Percentiles rank a stretch among this genome's conserved stretches.
Conservation (phyloP, 352 stramenopile genomes). For the Pythium dissotocum region DNA sequence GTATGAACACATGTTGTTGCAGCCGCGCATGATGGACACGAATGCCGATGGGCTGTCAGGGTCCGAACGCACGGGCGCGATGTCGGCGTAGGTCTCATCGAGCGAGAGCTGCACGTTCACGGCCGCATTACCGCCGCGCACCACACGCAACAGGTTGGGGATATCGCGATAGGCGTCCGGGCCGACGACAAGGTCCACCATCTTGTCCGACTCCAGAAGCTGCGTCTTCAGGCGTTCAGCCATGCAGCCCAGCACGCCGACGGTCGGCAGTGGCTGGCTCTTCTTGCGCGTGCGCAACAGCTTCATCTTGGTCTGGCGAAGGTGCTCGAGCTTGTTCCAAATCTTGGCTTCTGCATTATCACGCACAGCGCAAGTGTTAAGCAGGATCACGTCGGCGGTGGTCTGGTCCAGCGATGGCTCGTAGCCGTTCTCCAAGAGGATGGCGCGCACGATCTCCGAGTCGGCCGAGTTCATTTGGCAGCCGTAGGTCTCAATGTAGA, state of each 20-base stretch:
- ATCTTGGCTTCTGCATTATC: constrained; percentile 98
- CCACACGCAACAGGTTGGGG: constrained; percentile 90
- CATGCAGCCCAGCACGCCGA: constrained; percentile 99
- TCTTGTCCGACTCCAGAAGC: constrained; percentile 93
- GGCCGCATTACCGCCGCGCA: constrained; percentile 73
- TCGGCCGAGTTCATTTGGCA: constrained; percentile 99
- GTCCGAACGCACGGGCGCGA: constrained; percentile 92
- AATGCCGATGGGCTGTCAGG: constrained; percentile 90
- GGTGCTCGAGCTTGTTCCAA: constrained; percentile 81
- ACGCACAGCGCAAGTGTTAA: constrained; percentile 99
- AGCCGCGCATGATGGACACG: constrained; percentile 99
- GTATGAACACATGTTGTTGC: constrained; percentile 99
- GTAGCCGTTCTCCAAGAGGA: constrained; percentile 87
- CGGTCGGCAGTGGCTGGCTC: constrained; percentile 59
- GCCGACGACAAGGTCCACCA: constrained; percentile 97
- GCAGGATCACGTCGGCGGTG: constrained; percentile 93
- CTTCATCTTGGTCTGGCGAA: constrained; percentile 80
- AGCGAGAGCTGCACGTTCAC: constrained; percentile 97
- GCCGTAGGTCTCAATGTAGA: constrained; percentile 95
- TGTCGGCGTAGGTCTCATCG: constrained; percentile 99
- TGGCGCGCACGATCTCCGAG: constrained; percentile 96
- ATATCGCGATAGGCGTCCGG: constrained; percentile 99
- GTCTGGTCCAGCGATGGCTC: constrained; percentile 58
- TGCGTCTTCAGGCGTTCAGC: constrained; percentile 98
- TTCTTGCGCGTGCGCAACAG: constrained; percentile 58